phyloP scores from a whole-genome alignment of 1,284 basidiomycete species.

The Jaminaea rosea region DNA sequence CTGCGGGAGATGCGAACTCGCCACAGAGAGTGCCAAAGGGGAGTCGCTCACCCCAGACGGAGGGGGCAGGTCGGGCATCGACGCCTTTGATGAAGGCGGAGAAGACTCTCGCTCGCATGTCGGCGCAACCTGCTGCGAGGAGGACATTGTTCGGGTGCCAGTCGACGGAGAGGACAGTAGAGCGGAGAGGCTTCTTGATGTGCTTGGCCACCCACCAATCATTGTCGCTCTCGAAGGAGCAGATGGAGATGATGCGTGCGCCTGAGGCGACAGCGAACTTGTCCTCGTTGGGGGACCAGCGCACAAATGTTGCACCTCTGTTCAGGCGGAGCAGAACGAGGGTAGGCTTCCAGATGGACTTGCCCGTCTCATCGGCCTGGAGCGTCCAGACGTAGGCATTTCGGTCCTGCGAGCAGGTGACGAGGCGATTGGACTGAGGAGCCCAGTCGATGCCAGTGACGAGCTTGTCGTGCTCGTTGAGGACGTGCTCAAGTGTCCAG shows the following conservation, averaged over 20 bases:
- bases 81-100: conserved; percentile 98
- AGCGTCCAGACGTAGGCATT: conserved; percentile 99
- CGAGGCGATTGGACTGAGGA: conserved; percentile 87
- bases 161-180: conserved; percentile 84
- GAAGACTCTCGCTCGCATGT: conserved; percentile 94
- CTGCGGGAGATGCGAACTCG: conserved; percentile 75
- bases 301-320: conserved; percentile 84
- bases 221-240: conserved; percentile 53
- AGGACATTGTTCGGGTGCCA: conserved; percentile 98
- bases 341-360: conserved; percentile 81
- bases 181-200: conserved; percentile 90
- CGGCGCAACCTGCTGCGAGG: conserved; percentile 84
- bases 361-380: conserved; percentile 59
- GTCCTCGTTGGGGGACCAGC: conserved; percentile 94
- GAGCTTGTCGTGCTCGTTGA: conserved; percentile 94
- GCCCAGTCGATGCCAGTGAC: conserved; percentile 99
- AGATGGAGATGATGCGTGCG: conserved; percentile 55
- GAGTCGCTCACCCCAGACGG: conserved; percentile 92
- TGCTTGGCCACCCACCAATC: conserved; percentile 99
- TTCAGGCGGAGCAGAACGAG: conserved; percentile 93
- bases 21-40: conserved; percentile 97
- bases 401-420: conserved; percentile 93
- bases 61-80: conserved; percentile 78
- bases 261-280: conserved; percentile 98
- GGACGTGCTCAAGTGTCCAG: conserved; percentile 70